phyloP scores from a whole-genome alignment of 2,329 filamentous ascomycete species.

The Diaporthe humulicola region DNA sequence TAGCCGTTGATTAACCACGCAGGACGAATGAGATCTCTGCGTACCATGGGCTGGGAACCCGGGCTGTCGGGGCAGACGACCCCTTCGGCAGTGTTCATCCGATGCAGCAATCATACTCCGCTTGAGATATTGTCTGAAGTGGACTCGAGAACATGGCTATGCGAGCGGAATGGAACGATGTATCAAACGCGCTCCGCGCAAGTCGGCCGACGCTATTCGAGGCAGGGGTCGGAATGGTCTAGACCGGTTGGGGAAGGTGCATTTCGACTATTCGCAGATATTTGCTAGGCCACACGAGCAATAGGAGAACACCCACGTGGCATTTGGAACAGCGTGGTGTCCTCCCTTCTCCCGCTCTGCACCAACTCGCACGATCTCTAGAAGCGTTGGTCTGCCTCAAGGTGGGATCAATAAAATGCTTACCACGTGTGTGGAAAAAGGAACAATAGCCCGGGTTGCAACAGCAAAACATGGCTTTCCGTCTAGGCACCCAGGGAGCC shows the following conservation, averaged over 20 bases:
- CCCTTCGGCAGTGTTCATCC: constrained; percentile 19
- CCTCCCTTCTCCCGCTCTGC: not conserved
- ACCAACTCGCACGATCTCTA: not conserved
- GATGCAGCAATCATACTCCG: constrained; percentile 23
- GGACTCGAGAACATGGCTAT: constrained; percentile 4
- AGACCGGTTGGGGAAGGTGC: constrained; percentile 13
- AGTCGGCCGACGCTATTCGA: constrained; percentile 21
- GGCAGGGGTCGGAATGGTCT: constrained; percentile 13
- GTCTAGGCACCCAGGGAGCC: not conserved
- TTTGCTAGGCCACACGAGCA: not conserved
- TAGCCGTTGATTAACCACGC: not conserved
- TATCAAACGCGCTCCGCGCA: constrained; percentile 27
- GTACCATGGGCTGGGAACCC: not conserved
- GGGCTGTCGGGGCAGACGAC: constrained; percentile 3
- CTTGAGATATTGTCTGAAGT: not conserved
- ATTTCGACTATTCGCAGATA: not conserved
- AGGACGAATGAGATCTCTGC: not conserved
- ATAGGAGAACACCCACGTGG: constrained; percentile 22
- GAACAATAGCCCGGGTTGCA: not conserved
- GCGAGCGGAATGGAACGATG: constrained; percentile 17
- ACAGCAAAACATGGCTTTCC: not conserved
- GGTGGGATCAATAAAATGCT: not conserved
- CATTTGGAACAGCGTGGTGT: not conserved
- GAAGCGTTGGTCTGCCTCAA: not conserved
- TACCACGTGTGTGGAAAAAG: not conserved